Conservation (phyloP, 257 asterid species). For the Fraxinus americana region DNA sequence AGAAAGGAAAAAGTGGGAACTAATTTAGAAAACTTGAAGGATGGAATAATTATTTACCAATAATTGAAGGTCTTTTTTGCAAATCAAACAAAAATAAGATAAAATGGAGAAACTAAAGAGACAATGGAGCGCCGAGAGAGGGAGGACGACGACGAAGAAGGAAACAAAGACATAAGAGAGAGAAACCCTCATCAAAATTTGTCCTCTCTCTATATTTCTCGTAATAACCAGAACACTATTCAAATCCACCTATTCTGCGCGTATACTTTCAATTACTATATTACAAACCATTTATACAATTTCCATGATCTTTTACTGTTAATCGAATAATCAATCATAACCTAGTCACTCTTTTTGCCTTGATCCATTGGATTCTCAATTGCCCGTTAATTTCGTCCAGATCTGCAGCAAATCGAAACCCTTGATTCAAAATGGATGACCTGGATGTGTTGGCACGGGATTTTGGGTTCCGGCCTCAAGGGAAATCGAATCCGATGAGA, state of each 20-base stretch:
- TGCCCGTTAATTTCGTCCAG: slow-evolving; percentile 33
- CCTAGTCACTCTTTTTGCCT: slow-evolving; percentile 20
- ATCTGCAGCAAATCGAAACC: slow-evolving; percentile 39
- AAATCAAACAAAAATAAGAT: neutral
- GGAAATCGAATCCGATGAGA: slow-evolving; percentile 96
- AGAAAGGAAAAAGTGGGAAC: neutral
- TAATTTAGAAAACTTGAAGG: neutral
- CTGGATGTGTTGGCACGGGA: slow-evolving; percentile 78
- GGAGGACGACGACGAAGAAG: slow-evolving; percentile 36
- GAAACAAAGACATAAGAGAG: slow-evolving; percentile 29
- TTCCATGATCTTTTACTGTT: slow-evolving; percentile 20
- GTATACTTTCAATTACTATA: slow-evolving; percentile 21
- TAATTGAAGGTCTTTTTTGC: neutral
- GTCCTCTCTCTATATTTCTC: slow-evolving; percentile 28
- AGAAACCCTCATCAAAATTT: slow-evolving; percentile 43
- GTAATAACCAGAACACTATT: slow-evolving; percentile 20
- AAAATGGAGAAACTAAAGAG: neutral
- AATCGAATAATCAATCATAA: slow-evolving; percentile 17
- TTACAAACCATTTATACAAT: slow-evolving; percentile 22
- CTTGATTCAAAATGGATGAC: slow-evolving; percentile 69
- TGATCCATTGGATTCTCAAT: slow-evolving; percentile 42
- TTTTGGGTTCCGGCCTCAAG: slow-evolving; percentile 68
- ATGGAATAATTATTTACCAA: neutral
- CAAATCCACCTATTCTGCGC: slow-evolving; percentile 23
- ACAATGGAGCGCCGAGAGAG: neutral